Conservation (phyloP, 768 basidiomycete species). For the Amanita fuliginea region DNA sequence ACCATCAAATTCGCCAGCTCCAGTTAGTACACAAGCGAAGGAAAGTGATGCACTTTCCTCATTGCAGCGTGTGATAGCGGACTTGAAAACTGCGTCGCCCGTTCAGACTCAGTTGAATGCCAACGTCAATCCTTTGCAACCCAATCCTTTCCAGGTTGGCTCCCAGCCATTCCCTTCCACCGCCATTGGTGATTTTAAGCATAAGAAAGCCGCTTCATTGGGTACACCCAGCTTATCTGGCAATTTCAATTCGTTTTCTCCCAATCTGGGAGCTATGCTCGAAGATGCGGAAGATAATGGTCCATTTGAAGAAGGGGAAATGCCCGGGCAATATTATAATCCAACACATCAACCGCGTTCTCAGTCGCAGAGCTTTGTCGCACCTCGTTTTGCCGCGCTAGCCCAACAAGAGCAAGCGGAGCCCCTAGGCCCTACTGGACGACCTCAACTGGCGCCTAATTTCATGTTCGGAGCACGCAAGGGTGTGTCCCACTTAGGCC, state of each 20-base stretch:
- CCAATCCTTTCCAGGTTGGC: constrained; percentile 63
- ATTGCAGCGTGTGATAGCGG: constrained; percentile 88
- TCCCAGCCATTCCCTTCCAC: constrained; percentile 42
- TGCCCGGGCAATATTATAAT: constrained; percentile 44
- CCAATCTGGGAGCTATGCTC: constrained; percentile 74
- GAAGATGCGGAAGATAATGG: constrained; percentile 66
- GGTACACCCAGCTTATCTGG: constrained; percentile 46
- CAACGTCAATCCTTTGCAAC: constrained; percentile 25
- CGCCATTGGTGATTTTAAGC: constrained; percentile 44
- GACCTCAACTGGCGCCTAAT: constrained; percentile 82
- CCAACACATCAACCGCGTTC: constrained; percentile 58
- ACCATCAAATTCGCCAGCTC: constrained; percentile 35
- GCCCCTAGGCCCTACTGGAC: constrained; percentile 57
- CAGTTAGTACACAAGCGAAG: constrained; percentile 42
- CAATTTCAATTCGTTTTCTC: constrained; percentile 63
- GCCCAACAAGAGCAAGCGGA: constrained; percentile 64
- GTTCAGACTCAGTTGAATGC: constrained; percentile 33
- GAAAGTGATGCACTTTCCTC: constrained; percentile 77
- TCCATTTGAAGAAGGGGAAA: constrained; percentile 71
- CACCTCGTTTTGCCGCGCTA: constrained; percentile 80
- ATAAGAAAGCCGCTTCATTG: constrained; percentile 75
- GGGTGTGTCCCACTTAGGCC: constrained; percentile 46
- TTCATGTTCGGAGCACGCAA: constrained; percentile 83
- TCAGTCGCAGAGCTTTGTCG: constrained; percentile 76
- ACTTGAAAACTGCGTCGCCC: constrained; percentile 79